Evolutionary conservation across 148 eudicot genomes (phyloP).

Genomic region (Rhododendron griersonianum): DNA sequence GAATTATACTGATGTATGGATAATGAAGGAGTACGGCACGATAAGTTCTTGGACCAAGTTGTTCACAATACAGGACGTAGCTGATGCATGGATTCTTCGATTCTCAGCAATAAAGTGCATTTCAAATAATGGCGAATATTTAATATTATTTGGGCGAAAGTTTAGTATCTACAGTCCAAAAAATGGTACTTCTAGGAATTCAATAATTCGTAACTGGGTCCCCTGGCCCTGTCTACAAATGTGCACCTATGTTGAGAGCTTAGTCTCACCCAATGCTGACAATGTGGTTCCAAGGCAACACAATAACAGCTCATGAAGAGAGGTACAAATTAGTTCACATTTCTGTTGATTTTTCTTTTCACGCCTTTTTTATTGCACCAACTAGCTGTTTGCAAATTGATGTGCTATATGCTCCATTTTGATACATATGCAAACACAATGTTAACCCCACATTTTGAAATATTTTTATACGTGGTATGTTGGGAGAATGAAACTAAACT

Average conservation of each 20-base stretch:
- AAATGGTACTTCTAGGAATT: slow-evolving; percentile 7
- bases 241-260: slow-evolving; percentile 20
- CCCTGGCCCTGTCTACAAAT: slow-evolving; percentile 14
- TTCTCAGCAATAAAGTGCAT: slow-evolving; percentile 12
- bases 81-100: neutral
- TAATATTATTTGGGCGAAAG: slow-evolving; percentile 7
- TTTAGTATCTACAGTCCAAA: slow-evolving; percentile 7
- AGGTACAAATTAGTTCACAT: neutral
- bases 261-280: slow-evolving; percentile 16
- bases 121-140: slow-evolving; percentile 18
- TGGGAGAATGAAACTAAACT: neutral
- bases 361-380: neutral
- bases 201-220: neutral
- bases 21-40: slow-evolving; percentile 39
- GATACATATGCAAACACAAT: neutral
- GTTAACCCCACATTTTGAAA: neutral
- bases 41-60: slow-evolving; percentile 41
- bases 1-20: slow-evolving; percentile 31
- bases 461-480: neutral
- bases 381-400: neutral
- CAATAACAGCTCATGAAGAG: neutral
- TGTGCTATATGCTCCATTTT: neutral
- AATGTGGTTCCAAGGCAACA: neutral
- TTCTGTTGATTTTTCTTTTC: neutral
- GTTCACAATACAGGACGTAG: slow-evolving; percentile 18